Evolutionary conservation across 164 flowering plant genomes (phyloP).

Genomic region (Litsea cubeba): DNA sequence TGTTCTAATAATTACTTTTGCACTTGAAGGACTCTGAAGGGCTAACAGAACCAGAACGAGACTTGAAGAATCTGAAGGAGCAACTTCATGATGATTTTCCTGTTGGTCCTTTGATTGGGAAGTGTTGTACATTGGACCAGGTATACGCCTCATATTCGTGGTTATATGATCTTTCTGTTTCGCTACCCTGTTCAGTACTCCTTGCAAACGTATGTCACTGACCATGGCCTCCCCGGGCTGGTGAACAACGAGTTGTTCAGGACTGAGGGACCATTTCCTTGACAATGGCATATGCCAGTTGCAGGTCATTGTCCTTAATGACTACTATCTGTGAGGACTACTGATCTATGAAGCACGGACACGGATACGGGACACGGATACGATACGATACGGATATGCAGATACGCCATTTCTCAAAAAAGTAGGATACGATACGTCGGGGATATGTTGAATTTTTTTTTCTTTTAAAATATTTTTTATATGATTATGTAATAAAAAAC

Average conservation of each 20-base stretch:
- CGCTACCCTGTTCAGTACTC: too few relatives aligned
- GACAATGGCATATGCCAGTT: too few relatives aligned
- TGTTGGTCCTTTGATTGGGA: constrained; percentile 78
- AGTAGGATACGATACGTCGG: too few relatives aligned
- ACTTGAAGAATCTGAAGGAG: constrained; percentile 78
- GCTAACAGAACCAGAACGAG: constrained; percentile 63
- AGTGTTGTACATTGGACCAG: constrained; percentile 95
- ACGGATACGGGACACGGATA: too few relatives aligned
- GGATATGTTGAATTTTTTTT: too few relatives aligned
- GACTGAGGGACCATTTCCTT: neutral
- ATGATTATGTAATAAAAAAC: too few relatives aligned
- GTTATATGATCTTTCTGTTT: too few relatives aligned
- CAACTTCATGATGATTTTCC: constrained; percentile 76
- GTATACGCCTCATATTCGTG: constrained; percentile 20
- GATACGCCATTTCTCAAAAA: too few relatives aligned
- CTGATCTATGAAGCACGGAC: too few relatives aligned
- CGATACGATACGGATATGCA: too few relatives aligned
- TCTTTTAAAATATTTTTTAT: too few relatives aligned
- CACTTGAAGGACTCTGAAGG: constrained; percentile 74
- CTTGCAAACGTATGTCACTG: neutral
- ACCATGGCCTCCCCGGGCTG: neutral
- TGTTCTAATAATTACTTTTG: neutral
- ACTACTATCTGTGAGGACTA: neutral
- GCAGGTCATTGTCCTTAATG: neutral
- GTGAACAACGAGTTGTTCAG: neutral